phyloP scores from a whole-genome alignment of 306 rosid species.

The Quercus ilex region DNA sequence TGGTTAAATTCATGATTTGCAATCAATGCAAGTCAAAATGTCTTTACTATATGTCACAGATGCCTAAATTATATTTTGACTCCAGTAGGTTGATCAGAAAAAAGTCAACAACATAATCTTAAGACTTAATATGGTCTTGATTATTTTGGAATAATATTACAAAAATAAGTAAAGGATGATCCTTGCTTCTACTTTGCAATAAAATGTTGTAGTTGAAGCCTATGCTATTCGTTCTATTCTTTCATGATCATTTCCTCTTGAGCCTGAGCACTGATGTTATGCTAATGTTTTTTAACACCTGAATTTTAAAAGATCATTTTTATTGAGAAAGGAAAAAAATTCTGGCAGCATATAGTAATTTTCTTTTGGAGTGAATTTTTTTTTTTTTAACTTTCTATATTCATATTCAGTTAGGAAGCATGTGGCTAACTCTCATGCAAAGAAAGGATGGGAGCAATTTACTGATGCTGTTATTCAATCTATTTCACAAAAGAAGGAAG shows the following conservation, averaged over 20 bases:
- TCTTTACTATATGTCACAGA: background rate
- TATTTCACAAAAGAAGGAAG: conserved; percentile 76
- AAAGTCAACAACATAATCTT: no score
- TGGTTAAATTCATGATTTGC: background rate
- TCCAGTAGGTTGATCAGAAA: no score
- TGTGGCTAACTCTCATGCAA: conserved; percentile 90
- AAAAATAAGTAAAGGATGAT: no score
- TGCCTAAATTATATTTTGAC: no score
- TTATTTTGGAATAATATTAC: background rate
- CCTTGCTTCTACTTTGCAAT: no score
- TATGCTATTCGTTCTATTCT: no score
- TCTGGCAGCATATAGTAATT: background rate
- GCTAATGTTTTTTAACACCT: no score
- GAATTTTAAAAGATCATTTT: no score
- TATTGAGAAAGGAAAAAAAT: no score
- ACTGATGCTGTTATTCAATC: conserved; percentile 84
- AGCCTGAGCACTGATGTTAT: no score
- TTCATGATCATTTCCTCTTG: no score
- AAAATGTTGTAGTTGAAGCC: no score
- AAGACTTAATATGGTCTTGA: background rate
- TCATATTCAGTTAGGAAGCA: conserved; percentile 69
- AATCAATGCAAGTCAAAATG: background rate
- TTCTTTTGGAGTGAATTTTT: background rate
- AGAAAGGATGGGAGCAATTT: conserved; percentile 95
- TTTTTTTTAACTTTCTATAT: background rate